Evolutionary conservation across 2,329 filamentous ascomycete species (phyloP).

Genomic region (Botrytis fabae): DNA sequence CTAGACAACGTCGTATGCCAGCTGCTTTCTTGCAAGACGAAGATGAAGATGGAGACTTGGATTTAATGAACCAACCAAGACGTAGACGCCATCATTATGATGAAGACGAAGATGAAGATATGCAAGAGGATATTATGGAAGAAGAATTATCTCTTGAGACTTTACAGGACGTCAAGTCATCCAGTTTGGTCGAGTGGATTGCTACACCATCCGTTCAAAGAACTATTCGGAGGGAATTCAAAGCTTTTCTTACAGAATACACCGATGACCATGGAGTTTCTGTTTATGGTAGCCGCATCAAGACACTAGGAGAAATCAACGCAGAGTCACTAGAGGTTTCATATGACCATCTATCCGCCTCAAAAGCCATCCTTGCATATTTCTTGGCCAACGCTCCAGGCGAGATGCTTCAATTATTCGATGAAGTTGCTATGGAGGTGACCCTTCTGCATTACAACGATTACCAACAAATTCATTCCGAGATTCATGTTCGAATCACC

Average conservation of each 20-base stretch:
- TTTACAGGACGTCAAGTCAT: conserved; percentile 87
- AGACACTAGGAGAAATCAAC: conserved; percentile 95
- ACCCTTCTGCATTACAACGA: conserved; percentile 95
- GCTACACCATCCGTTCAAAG: conserved; percentile 84
- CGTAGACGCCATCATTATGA: conserved; percentile 88
- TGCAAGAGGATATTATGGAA: conserved; percentile 92
- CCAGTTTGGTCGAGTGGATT: conserved; percentile 94
- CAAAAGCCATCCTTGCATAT: conserved; percentile 91
- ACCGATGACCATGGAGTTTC: conserved; percentile 86
- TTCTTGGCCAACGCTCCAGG: conserved; percentile 93
- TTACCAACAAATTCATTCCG: conserved; percentile 95
- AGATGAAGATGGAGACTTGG: conserved; percentile 80
- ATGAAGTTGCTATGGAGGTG: conserved; percentile 94
- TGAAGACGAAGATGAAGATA: conserved; percentile 88
- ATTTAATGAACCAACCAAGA: conserved; percentile 82
- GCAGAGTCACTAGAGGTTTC: conserved; percentile 95
- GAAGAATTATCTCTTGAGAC: conserved; percentile 92
- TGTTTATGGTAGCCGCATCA: conserved; percentile 91
- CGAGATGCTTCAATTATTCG: conserved; percentile 95
- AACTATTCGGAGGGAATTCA: conserved; percentile 95
- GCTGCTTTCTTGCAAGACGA: conserved; percentile 72
- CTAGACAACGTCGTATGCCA: conserved; percentile 65
- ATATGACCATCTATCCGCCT: conserved; percentile 85
- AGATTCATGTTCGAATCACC: conserved; percentile 96
- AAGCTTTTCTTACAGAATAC: conserved; percentile 94